These are phyloP conservation scores for Schwanniomyces polymorphus DNA, from an alignment of 805 yeast genomes.

Conservation along the genomic window DNA sequence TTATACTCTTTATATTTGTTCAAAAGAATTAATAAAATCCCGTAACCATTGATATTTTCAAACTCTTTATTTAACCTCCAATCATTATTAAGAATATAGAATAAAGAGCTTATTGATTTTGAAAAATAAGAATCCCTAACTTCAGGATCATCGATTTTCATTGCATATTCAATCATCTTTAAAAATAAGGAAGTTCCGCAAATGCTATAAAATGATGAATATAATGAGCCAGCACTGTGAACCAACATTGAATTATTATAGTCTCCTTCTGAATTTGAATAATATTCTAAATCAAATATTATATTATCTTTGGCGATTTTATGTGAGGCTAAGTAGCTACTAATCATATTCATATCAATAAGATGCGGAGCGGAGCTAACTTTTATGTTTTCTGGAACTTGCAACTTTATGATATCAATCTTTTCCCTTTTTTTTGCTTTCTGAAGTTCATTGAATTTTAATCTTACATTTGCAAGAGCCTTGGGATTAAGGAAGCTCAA, in stretches of 20 bases:
- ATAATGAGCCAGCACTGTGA: constrained; percentile 26
- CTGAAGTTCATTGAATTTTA: constrained; percentile 31
- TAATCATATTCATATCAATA: constrained; percentile 14
- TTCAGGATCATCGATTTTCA: constrained; percentile 10
- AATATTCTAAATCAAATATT: constrained; percentile 17
- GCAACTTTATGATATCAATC: constrained; percentile 1
- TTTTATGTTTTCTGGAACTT: neutral
- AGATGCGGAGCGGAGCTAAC: constrained; percentile 1
- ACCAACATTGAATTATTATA: constrained; percentile 8
- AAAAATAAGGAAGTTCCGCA: constrained; percentile 55
- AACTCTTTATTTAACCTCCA: constrained; percentile 58
- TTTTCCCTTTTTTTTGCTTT: constrained; percentile 8
- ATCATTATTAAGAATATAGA: constrained; percentile 43
- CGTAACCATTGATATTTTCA: constrained; percentile 61
- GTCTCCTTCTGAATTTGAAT: constrained; percentile 9
- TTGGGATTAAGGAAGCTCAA: constrained; percentile 39
- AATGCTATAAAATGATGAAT: constrained; percentile 38
- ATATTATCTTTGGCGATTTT: constrained; percentile 17
- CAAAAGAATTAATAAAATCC: constrained; percentile 53
- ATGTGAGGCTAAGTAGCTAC: constrained; percentile 9
- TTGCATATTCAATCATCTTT: constrained; percentile 44
- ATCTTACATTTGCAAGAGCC: constrained; percentile 34
- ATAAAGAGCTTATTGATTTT: constrained; percentile 38
- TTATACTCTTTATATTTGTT: constrained; percentile 41
- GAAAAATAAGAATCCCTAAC: constrained; percentile 23